These are phyloP conservation scores for Fusarium nematophilum DNA, from an alignment of 2,329 filamentous ascomycete genomes.

Conservation along the genomic window DNA sequence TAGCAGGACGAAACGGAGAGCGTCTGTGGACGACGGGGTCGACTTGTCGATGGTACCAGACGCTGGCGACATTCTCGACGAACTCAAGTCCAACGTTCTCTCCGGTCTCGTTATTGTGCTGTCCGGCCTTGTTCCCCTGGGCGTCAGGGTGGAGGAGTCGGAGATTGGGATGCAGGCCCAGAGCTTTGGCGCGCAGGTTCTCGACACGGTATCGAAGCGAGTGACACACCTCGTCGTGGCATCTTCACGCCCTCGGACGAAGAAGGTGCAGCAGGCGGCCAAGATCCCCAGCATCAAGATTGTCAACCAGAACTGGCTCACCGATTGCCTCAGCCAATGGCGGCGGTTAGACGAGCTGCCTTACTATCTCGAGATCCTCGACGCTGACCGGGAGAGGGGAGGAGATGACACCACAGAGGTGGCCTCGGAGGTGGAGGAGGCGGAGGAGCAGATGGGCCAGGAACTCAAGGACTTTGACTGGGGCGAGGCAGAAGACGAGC, in stretches of 20 bases:
- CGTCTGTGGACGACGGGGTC: conserved; percentile 54
- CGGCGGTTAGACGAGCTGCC: conserved; percentile 79
- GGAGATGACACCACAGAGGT: conserved; percentile 49
- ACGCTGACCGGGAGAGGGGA: conserved; percentile 66
- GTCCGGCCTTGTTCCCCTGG: conserved; percentile 88
- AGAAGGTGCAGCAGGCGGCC: conserved; percentile 90
- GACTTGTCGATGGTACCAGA: conserved; percentile 76
- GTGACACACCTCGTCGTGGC: conserved; percentile 82
- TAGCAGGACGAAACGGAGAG: conserved; percentile 45
- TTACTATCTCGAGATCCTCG: conserved; percentile 81
- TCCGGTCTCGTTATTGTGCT: conserved; percentile 83
- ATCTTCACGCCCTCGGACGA: conserved; percentile 78
- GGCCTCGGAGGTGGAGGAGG: conserved; percentile 44
- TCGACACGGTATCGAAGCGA: conserved; percentile 67
- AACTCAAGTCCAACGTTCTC: conserved; percentile 82
- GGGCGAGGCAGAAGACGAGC: conserved; percentile 74
- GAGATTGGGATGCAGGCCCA: conserved; percentile 90
- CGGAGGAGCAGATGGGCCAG: conserved; percentile 51
- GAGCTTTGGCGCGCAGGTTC: conserved; percentile 80
- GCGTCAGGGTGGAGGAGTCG: conserved; percentile 80
- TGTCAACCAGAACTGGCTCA: conserved; percentile 90
- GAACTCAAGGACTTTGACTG: conserved; percentile 70
- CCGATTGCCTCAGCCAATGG: conserved; percentile 88
- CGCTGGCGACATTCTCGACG: conserved; percentile 84
- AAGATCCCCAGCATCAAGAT: conserved; percentile 86